Evolutionary conservation across 129 eudicot genomes (phyloP).

Genomic region (Calendula officinalis): DNA sequence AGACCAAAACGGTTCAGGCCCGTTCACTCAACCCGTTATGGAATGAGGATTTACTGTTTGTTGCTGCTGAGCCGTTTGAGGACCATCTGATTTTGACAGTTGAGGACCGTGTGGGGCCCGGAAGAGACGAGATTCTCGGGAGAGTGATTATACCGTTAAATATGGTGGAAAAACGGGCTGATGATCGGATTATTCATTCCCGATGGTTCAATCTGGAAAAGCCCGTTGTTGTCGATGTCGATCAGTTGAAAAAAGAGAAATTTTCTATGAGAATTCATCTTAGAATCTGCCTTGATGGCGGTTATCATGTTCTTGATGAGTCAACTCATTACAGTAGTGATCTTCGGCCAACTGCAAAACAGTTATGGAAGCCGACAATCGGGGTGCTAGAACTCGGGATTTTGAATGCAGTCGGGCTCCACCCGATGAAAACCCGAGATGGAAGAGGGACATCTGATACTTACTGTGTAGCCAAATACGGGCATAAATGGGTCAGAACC

Average conservation of each 20-base stretch:
- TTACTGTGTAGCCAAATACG: conserved; percentile 93
- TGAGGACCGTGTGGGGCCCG: conserved; percentile 97
- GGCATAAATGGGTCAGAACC: conserved; percentile 93
- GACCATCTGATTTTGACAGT: conserved; percentile 87
- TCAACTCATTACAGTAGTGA: conserved; percentile 94
- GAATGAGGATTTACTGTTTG: conserved; percentile 90
- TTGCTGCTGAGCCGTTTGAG: conserved; percentile 96
- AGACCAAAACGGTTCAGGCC: conserved; percentile 77
- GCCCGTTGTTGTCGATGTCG: conserved; percentile 80
- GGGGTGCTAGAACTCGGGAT: conserved; percentile 89
- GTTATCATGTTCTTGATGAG: conserved; percentile 95
- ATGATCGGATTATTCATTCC: conserved; percentile 81
- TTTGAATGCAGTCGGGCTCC: conserved; percentile 81
- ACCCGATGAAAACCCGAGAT: conserved; percentile 92
- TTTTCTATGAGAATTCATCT: conserved; percentile 86
- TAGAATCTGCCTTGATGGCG: conserved; percentile 88
- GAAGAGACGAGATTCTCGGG: conserved; percentile 91
- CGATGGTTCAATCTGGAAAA: conserved; percentile 93
- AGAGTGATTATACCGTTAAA: conserved; percentile 70
- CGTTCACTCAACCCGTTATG: conserved; percentile 80
- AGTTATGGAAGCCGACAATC: conserved; percentile 86
- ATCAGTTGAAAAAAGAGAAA: conserved; percentile 84
- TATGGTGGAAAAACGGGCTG: conserved; percentile 91
- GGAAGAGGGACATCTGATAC: conserved; percentile 91
- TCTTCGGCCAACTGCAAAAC: conserved; percentile 97